Percentiles rank a stretch among this genome's conserved stretches.
phyloP scores from a whole-genome alignment of 108 stramenopile genomes.

The Aurantiochytrium sp. region DNA sequence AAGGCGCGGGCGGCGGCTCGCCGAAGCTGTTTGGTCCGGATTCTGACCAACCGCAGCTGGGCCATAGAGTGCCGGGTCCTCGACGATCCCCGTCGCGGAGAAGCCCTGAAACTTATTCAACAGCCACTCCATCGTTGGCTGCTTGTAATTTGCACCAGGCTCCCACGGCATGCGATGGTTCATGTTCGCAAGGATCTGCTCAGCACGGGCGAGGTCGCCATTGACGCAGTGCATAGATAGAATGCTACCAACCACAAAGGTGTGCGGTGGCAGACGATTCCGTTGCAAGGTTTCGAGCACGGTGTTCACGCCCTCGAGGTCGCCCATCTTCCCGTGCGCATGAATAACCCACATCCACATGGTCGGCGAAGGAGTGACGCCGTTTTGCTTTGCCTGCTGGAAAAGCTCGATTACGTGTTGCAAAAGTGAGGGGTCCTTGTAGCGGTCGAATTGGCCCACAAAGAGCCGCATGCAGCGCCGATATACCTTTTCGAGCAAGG shows the following conservation, averaged over 20 bases:
- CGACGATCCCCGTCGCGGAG: neutral
- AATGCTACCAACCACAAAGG: neutral
- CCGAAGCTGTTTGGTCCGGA: neutral
- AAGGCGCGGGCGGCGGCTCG: neutral
- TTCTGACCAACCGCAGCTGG: neutral
- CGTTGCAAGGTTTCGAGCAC: neutral
- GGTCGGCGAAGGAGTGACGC: neutral
- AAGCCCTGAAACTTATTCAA: neutral
- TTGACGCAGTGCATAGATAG: neutral
- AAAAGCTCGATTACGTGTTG: neutral
- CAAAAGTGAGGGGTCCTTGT: neutral
- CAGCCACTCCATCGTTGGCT: neutral
- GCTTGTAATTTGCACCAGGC: neutral
- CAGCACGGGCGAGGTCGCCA: neutral
- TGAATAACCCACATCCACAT: neutral
- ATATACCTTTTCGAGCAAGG: no score
- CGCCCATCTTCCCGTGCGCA: neutral
- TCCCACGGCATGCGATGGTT: neutral
- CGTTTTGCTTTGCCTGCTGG: neutral
- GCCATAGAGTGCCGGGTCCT: neutral
- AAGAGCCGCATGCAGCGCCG: neutral
- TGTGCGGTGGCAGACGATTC: neutral
- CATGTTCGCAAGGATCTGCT: slow-evolving; percentile 8
- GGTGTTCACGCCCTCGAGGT: neutral
- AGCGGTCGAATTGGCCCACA: neutral